phyloP scores from a whole-genome alignment of 352 stramenopile species.

The Globisporangium lucens region DNA sequence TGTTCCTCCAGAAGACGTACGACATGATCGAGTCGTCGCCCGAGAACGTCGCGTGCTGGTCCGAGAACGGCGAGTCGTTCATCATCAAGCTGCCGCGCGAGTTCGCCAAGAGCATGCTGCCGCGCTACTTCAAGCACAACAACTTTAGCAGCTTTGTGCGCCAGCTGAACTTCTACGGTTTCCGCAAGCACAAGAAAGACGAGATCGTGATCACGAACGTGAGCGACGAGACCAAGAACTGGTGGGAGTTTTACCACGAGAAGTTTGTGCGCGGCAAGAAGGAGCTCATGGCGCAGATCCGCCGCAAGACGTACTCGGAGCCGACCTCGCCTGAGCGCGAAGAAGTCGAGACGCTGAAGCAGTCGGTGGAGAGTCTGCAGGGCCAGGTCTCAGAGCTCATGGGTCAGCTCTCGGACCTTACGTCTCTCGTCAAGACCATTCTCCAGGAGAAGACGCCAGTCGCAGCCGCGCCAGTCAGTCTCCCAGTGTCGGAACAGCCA shows the following conservation, averaged over 20 bases:
- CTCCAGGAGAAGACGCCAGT: conserved; percentile 48
- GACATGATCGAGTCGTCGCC: conserved; percentile 92
- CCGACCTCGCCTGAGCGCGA: conserved; percentile 68
- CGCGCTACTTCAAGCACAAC: conserved; percentile 94
- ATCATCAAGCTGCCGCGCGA: conserved; percentile 91
- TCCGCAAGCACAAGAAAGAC: conserved; percentile 92
- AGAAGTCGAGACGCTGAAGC: conserved; percentile 74
- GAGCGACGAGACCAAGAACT: conserved; percentile 80
- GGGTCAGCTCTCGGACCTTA: conserved; percentile 71
- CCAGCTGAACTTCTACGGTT: conserved; percentile 94
- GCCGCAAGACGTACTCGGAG: conserved; percentile 86
- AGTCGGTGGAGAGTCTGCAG: conserved; percentile 70
- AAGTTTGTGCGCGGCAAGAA: conserved; percentile 87
- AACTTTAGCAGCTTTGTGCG: conserved; percentile 93
- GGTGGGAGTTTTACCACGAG: conserved; percentile 92
- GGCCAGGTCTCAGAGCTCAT: conserved; percentile 75
- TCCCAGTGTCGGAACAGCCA: conserved; percentile 18
- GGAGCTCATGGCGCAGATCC: conserved; percentile 86
- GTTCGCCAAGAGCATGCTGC: conserved; percentile 90
- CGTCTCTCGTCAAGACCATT: conserved; percentile 66
- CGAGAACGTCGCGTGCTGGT: conserved; percentile 72
- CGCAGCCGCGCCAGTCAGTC: neutral
- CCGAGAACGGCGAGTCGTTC: conserved; percentile 78
- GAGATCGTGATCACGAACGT: conserved; percentile 80
- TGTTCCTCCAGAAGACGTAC: conserved; percentile 93